phyloP scores from a whole-genome alignment of 345 rosid genomes.

The Salix arbutifolia region DNA sequence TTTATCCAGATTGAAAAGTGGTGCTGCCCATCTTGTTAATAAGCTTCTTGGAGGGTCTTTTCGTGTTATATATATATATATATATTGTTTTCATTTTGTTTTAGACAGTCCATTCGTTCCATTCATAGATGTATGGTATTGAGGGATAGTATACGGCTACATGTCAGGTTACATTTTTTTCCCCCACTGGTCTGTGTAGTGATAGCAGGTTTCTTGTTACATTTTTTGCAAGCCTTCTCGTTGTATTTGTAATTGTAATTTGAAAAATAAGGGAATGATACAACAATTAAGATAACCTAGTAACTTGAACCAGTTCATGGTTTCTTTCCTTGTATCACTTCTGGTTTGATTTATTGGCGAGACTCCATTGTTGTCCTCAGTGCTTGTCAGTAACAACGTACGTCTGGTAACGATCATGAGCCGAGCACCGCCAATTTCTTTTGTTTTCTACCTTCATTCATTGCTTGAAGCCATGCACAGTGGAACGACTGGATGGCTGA shows the following conservation, averaged over 20 bases:
- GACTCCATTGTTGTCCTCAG: not conserved
- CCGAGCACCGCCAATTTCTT: too few species aligned
- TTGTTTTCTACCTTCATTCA: too few species aligned
- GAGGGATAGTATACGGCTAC: not conserved
- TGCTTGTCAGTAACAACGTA: too few species aligned
- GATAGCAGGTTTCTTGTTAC: slow-evolving; percentile 2
- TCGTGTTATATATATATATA: not conserved
- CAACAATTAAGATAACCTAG: not conserved
- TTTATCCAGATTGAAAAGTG: slow-evolving; percentile 57
- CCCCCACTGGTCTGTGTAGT: not conserved
- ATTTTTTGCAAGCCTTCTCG: not conserved
- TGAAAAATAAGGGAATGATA: not conserved
- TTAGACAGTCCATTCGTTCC: slow-evolving; percentile 33
- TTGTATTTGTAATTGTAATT: not conserved
- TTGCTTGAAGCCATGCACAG: too few species aligned
- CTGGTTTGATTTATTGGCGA: not conserved
- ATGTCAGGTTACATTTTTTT: not conserved
- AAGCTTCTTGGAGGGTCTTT: slow-evolving; percentile 14
- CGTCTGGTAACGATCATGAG: too few species aligned
- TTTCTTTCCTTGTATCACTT: not conserved
- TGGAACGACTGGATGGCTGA: too few species aligned
- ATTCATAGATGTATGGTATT: slow-evolving; percentile 8
- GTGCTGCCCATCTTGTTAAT: slow-evolving; percentile 57
- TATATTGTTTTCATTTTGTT: slow-evolving; percentile 3
- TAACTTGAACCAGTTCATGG: not conserved